These are phyloP conservation scores for Ephemerocybe angulata DNA, from an alignment of 768 basidiomycete genomes.

Conservation along the genomic window DNA sequence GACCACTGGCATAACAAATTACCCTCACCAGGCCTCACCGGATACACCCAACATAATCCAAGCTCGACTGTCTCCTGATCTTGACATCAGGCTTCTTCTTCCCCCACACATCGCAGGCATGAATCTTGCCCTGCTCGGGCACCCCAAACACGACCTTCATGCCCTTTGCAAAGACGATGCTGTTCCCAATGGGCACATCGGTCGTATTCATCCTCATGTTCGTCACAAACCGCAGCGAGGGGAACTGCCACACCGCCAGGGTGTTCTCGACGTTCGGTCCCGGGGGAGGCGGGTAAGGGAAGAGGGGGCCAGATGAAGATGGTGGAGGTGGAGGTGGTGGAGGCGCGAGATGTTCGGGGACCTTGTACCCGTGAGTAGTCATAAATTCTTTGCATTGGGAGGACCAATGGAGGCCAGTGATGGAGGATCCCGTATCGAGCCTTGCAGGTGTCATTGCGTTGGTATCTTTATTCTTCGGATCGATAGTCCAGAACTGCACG, in stretches of 20 bases:
- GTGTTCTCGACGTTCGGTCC: slow-evolving; percentile 23
- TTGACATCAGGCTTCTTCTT: slow-evolving; percentile 25
- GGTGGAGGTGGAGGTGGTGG: background rate
- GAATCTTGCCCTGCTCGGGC: slow-evolving; percentile 24
- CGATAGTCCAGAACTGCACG: slow-evolving; percentile 53
- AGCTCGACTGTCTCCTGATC: slow-evolving; percentile 28
- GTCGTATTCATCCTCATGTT: slow-evolving; percentile 28
- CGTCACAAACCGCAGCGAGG: slow-evolving; percentile 55
- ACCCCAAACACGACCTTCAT: slow-evolving; percentile 25
- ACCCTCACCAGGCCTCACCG: no score
- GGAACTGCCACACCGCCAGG: slow-evolving; percentile 55
- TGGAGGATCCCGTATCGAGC: slow-evolving; percentile 51
- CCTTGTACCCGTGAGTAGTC: slow-evolving; percentile 59
- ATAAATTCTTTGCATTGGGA: slow-evolving; percentile 81
- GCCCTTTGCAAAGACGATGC: slow-evolving; percentile 36
- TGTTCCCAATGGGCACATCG: slow-evolving; percentile 54
- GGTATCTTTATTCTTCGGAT: slow-evolving; percentile 29
- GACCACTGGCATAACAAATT: background rate
- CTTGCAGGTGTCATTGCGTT: slow-evolving; percentile 43
- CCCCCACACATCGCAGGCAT: slow-evolving; percentile 28
- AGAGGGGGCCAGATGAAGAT: background rate
- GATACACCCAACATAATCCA: slow-evolving; percentile 25
- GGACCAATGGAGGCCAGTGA: slow-evolving; percentile 72
- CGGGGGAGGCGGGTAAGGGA: background rate
- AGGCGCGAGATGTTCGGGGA: background rate